Conservation (phyloP, 176 grass and related monocot species). For the Oryza meyeriana region DNA sequence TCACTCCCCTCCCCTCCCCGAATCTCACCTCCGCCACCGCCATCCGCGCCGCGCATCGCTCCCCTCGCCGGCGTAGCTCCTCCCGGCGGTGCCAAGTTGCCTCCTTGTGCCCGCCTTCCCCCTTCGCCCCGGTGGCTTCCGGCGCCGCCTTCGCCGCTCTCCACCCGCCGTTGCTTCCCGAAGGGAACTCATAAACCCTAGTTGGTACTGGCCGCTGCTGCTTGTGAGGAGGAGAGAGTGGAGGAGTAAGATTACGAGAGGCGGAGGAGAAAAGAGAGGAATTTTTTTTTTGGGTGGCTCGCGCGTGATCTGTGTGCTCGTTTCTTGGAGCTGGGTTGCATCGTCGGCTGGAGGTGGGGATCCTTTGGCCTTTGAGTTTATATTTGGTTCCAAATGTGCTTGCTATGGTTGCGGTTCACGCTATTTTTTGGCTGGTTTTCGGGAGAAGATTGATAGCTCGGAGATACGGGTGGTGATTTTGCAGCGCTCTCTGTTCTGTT, state of each 20-base stretch:
- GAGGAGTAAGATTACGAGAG: background rate
- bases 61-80: background rate
- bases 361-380: background rate
- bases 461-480: background rate
- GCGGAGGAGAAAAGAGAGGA: no score
- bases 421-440: background rate
- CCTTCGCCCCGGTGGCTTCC: no score
- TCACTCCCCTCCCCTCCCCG: background rate
- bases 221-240: background rate
- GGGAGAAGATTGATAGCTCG: background rate
- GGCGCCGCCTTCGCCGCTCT: no score
- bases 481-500: background rate
- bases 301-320: background rate
- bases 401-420: background rate
- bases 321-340: background rate
- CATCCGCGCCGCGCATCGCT: background rate
- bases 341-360: background rate
- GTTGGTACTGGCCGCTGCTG: background rate
- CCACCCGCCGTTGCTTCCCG: background rate
- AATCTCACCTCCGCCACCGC: background rate
- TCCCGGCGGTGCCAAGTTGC: background rate
- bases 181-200: background rate
- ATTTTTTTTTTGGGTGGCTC: background rate
- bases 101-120: background rate
- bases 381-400: background rate